Percentiles rank a stretch among this genome's conserved stretches.
These are phyloP conservation scores for Starmerella bombicola DNA, from an alignment of 805 yeast genomes.

Conservation along the genomic window DNA sequence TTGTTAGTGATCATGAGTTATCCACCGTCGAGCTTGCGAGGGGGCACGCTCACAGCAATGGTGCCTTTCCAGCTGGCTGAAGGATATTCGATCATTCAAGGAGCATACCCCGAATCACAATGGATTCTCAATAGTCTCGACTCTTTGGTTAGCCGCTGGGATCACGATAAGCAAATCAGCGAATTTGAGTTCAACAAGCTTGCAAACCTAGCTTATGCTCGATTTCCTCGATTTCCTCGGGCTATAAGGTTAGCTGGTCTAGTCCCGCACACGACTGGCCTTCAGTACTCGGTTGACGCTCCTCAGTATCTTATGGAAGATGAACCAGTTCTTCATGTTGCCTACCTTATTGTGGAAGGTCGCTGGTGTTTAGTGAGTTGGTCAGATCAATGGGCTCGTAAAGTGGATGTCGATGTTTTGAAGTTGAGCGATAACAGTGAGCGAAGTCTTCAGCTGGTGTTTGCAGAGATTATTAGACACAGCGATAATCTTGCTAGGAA, in stretches of 20 bases:
- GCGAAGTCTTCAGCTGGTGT: constrained; percentile 12
- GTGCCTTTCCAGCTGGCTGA: constrained; percentile 23
- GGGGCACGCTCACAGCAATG: constrained; percentile 12
- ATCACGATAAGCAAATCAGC: constrained; percentile 24
- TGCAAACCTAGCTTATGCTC: constrained; percentile 27
- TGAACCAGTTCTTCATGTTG: constrained; percentile 70
- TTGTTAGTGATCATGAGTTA: constrained; percentile 11
- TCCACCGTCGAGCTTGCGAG: constrained; percentile 16
- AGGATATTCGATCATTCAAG: constrained; percentile 19
- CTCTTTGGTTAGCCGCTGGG: constrained; percentile 21
- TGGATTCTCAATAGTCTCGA: constrained; percentile 20
- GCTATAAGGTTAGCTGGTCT: constrained; percentile 29
- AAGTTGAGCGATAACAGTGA: constrained; percentile 17
- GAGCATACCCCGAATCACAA: constrained; percentile 14
- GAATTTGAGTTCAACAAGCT: constrained; percentile 23
- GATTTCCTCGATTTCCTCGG: constrained; percentile 21
- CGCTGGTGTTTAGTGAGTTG: constrained; percentile 81
- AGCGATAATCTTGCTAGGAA: constrained; percentile 7
- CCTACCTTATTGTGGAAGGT: constrained; percentile 68
- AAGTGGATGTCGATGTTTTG: constrained; percentile 47
- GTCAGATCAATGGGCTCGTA: constrained; percentile 71
- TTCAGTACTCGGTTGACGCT: constrained; percentile 16
- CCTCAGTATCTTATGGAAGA: constrained; percentile 35
- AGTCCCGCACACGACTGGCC: constrained; percentile 25
- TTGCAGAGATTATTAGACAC: constrained; percentile 19